Percentiles rank a stretch among this genome's conserved stretches.
Evolutionary conservation across 1,284 basidiomycete genomes (phyloP).

Genomic region (Athelia sp.): DNA sequence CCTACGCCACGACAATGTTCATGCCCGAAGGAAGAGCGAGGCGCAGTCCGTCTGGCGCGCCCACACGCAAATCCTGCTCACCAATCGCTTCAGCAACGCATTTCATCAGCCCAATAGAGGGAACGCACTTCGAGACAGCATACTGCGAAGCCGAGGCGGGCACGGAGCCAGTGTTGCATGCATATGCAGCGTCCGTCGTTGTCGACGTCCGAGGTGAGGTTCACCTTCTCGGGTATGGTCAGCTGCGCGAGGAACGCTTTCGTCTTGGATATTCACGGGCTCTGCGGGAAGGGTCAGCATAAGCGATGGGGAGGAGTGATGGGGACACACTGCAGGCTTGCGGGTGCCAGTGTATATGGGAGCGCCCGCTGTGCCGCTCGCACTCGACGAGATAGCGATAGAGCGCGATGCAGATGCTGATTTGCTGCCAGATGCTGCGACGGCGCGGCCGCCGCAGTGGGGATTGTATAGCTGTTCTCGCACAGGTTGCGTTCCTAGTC

Average conservation of each 20-base stretch:
- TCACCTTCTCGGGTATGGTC: constrained; percentile 23
- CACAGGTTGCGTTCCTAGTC: too few relatives aligned
- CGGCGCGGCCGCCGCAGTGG: too few relatives aligned
- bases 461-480: too few relatives aligned
- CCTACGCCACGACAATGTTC: constrained; percentile 21
- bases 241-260: constrained; percentile 7
- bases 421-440: background rate
- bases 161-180: constrained; percentile 32
- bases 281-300: constrained; percentile 6
- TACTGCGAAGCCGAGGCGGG: constrained; percentile 9
- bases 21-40: constrained; percentile 16
- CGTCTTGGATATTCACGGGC: constrained; percentile 10
- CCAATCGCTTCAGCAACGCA: too few relatives aligned
- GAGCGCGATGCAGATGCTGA: background rate
- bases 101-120: too few relatives aligned
- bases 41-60: constrained; percentile 16
- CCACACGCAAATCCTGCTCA: constrained; percentile 34
- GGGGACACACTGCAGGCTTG: background rate
- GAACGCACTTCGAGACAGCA: constrained; percentile 17
- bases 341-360: background rate
- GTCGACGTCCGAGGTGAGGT: constrained; percentile 26
- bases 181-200: constrained; percentile 36
- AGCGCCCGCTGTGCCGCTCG: background rate
- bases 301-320: background rate
- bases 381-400: too few relatives aligned